Evolutionary conservation across 495 filamentous ascomycete genomes (phyloP), one percentile per base, ranked within the genome.

Genomic region (Daldinia decipiens): DNA sequence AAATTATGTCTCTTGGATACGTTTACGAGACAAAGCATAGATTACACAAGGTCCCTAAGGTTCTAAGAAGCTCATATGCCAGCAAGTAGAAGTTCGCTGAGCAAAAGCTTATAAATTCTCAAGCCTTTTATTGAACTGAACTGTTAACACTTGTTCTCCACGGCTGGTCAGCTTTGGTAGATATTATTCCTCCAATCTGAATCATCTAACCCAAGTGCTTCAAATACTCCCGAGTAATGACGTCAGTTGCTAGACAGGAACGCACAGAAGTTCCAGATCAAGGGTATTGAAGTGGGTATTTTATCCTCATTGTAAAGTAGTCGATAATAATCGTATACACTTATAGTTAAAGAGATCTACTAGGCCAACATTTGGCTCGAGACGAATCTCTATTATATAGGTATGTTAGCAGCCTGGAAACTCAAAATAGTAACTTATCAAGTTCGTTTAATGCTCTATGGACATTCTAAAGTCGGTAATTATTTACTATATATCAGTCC

Each of bases 201-300:
- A 17, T 45, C 19, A 47, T 47, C 2, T 11, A 19, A 47, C 24
- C 2, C 4, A 19, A 24, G 19, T 21, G 17, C 17, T 45, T 11
- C 40, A 21, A 19, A 21, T 19, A 40, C 38, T 31, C 50, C 6
- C n/a, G 17, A 27, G 19, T 59, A 66, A 59, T 66, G 63, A 66
- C 63, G 63, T 66, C 63, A 66, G 43, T 59, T 40, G 43, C 7
- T 47, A 47, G 43, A 11, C 12, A 40, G 47, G 21, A 51, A 52
- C 19, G 9, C 8, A 47, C 7, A 1, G 43, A 24, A 47, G 19
- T 12, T 8, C 19, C 24, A 4, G 43, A 47, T 47, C 43, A 36
- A 36, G 0, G 34, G 26, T 36, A 36, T 11, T 13, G 34, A 36
- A 36, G 34, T 36, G 34, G 34, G 34, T 36, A 36, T 36, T 36